Evolutionary conservation across 176 grass and related monocot genomes (phyloP), one percentile per base, ranked within the genome.

Genomic region (Zea luxurians): DNA sequence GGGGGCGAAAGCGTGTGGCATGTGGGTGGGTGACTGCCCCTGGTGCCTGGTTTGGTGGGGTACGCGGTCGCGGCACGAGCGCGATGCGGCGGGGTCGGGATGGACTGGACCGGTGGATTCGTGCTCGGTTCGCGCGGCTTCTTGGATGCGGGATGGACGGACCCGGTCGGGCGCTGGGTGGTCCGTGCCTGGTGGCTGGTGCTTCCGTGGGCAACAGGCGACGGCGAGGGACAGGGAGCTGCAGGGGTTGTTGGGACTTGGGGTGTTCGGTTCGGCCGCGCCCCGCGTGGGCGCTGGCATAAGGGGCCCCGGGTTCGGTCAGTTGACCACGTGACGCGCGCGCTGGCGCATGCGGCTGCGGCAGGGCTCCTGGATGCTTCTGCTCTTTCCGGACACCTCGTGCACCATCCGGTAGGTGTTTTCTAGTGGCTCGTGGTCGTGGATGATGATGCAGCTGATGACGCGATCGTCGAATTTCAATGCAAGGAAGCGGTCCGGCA

Each of bases 261-360:
- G 66, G 45, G 41, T 13, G 20, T 48, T 82, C 27, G 80, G 13
- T 64, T 18, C 18, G 10, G 2, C 27, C 11, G 37, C 10, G 21
- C 37, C 4, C 66, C 61, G 67, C 68, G 62, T 82, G 68, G 52
- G 59, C 70, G 61, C 61, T 78, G 75, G 47, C 62, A 20, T 3
- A 6, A 8, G 61, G 6, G 8, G 10, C 1, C n/a, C 74, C 0
- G 5, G 34, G 45, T 37, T 40, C 5, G 20, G 12, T 66, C 66
- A 20, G 65, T 41, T 88, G 75, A 75, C 76, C 86, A 79, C 76
- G 81, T 84, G 81, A 57, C 17, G 68, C 50, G 62, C 68, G 68
- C 68, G 42, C 61, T 52, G 45, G 79, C 38, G 80, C 47, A 65
- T 37, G 70, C 46, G n/a, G 5, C 8, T 6, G 0, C 37, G 49